A percentile compares a stretch with the other conserved stretches of the same genome.
Conservation (phyloP, 2,329 filamentous ascomycete species). For the Venturia asperata region DNA sequence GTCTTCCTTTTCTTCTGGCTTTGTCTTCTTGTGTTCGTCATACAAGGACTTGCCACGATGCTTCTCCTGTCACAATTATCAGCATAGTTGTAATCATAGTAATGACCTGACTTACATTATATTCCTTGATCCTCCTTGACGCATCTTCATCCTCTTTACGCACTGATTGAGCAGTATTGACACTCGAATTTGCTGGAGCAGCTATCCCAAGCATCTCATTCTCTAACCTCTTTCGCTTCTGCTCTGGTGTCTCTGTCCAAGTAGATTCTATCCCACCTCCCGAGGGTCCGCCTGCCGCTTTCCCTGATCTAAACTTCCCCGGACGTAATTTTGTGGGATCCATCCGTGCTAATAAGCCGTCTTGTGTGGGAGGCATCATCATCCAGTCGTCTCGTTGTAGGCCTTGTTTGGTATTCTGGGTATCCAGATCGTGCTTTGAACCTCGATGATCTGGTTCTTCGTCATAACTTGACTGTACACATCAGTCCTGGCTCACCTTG, state of each 20-base stretch:
- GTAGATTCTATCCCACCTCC: conserved; percentile 48
- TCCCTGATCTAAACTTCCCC: conserved; percentile 57
- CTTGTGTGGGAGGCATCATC: conserved; percentile 44
- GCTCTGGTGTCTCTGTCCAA: conserved; percentile 87
- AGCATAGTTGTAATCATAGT: conserved; percentile 7
- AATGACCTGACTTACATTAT: conserved; percentile 30
- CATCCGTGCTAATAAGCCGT: conserved; percentile 51
- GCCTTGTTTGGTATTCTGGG: conserved; percentile 21
- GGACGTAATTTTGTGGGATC: conserved; percentile 74
- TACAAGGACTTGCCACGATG: conserved; percentile 39
- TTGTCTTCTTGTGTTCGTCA: conserved; percentile 40
- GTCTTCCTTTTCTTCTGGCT: conserved; percentile 56
- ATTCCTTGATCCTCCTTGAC: conserved; percentile 48
- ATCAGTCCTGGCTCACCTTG: not conserved
- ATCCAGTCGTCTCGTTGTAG: conserved; percentile 65
- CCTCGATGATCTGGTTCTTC: not conserved
- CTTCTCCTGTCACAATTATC: conserved; percentile 30
- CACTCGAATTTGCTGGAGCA: conserved; percentile 32
- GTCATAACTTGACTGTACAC: not conserved
- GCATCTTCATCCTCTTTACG: conserved; percentile 38
- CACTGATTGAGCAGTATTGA: conserved; percentile 24
- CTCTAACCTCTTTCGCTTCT: conserved; percentile 73
- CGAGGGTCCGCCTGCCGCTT: conserved; percentile 44
- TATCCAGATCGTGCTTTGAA: not conserved
- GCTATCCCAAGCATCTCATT: conserved; percentile 74